Percentiles rank a stretch among this genome's conserved stretches.
Conservation (phyloP, 2,329 filamentous ascomycete species). For the Trichoderma afroharzianum region DNA sequence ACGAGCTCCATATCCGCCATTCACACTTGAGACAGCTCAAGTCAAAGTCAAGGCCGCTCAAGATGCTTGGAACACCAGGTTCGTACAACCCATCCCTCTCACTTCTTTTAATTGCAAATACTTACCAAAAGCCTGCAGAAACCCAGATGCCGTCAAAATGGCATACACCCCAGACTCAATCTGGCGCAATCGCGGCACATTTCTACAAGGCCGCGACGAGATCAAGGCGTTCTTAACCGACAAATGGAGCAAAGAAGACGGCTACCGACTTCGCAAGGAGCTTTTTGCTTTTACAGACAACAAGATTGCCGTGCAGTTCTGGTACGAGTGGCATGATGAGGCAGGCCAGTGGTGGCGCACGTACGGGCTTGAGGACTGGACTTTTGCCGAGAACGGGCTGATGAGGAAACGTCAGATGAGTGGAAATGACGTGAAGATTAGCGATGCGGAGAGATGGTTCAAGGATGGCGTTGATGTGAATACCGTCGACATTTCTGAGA, state of each 20-base stretch:
- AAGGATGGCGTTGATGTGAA: constrained; percentile 67
- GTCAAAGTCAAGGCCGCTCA: constrained; percentile 82
- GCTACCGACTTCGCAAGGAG: constrained; percentile 76
- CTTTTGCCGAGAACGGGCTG: constrained; percentile 63
- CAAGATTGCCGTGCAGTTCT: constrained; percentile 84
- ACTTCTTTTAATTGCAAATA: background rate
- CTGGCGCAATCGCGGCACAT: constrained; percentile 74
- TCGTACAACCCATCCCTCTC: constrained; percentile 20
- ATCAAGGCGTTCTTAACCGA: constrained; percentile 65
- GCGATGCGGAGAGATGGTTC: constrained; percentile 64
- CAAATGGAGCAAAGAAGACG: constrained; percentile 72
- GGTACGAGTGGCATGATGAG: constrained; percentile 76
- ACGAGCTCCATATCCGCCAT: constrained; percentile 60
- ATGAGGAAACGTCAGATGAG: constrained; percentile 77
- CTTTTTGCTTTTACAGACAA: constrained; percentile 73
- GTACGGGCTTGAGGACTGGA: constrained; percentile 81
- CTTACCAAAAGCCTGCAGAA: constrained; percentile 38
- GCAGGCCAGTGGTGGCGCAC: constrained; percentile 79
- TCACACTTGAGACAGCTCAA: constrained; percentile 66
- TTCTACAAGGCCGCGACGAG: constrained; percentile 63
- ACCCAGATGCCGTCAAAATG: constrained; percentile 61
- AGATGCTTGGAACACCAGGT: constrained; percentile 78
- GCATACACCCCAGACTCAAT: constrained; percentile 73
- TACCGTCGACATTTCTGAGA: constrained; percentile 60
- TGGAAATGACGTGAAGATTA: constrained; percentile 65